Evolutionary conservation across 2,329 filamentous ascomycete genomes (phyloP), one percentile per base, ranked within the genome.

Genomic region (Fusarium subglutinans): DNA sequence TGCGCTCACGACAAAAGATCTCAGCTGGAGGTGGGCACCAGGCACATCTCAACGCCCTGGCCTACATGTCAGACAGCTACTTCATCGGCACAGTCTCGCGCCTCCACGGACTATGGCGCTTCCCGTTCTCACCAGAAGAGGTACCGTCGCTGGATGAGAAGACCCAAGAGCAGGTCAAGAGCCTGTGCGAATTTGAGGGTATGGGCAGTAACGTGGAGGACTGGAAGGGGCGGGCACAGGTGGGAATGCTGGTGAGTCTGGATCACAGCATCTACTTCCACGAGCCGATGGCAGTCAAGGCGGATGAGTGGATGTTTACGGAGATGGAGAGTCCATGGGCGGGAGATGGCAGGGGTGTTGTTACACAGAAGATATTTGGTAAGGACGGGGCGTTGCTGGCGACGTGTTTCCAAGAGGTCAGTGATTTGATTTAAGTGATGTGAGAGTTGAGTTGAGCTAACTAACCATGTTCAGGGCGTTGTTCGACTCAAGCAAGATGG

Each of bases 41-140:
- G 78, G 94, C 95, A 17, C 95, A 98, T 80, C 86, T 98, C 41
- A 92, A 90, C 43, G 96, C 96, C 14, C 87, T 99, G 70, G 96
- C 96, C 30, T 99, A 98, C 85, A 93, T 98, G 86, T 94, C 92
- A 33, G 96, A 98, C 83, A 93, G 90, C 80, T 96, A 94, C 84
- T 98, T 99, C 83, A 95, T 98, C 81, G 95, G 94, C 44, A 98
- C 95, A 5, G 90, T 98, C 13, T 87, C 92, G 35, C 90, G 94
- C 26, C 91, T 95, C 62, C 95, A 98, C 82, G 88, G 90, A 64
- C 87, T 98, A 41, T 95, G 93, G 89, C 88, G 93, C 20, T 94
- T 93, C 80, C 90, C 88, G 2, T 88, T 86, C 55, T 70, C 85
- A 18, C 86, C 87, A 5, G 83, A 87, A 62, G 86, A 89, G 41